A percentile compares a stretch with the other conserved stretches of the same genome.
These are phyloP conservation scores for Globisporangium camurandrum DNA, from an alignment of 352 stramenopile species.

Conservation along the genomic window DNA sequence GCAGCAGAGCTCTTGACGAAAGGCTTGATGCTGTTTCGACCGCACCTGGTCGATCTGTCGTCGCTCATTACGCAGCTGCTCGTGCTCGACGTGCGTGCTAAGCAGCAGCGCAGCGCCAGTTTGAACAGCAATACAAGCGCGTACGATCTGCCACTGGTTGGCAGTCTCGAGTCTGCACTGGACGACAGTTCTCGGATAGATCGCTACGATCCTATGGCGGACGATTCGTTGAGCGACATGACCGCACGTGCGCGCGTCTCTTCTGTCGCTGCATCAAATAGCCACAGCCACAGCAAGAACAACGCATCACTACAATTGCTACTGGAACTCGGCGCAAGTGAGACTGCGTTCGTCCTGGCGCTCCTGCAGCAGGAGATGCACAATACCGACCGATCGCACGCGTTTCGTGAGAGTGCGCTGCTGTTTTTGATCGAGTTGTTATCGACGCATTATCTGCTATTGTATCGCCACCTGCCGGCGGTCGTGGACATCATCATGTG, in stretches of 20 bases:
- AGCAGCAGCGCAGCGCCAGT: conserved; percentile 32
- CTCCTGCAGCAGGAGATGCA: conserved; percentile 82
- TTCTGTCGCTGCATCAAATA: too few relatives aligned
- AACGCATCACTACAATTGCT: conserved; percentile 69
- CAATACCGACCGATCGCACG: conserved; percentile 52
- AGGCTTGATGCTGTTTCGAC: conserved; percentile 76
- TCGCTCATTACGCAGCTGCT: conserved; percentile 67
- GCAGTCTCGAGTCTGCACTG: too few relatives aligned
- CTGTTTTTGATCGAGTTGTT: conserved; percentile 77
- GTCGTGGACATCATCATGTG: conserved; percentile 85
- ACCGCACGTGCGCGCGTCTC: too few relatives aligned
- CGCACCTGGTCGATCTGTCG: conserved; percentile 73
- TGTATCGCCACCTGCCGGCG: conserved; percentile 75
- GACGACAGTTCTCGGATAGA: too few relatives aligned
- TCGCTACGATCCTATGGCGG: too few relatives aligned
- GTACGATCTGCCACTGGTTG: conserved; percentile 26
- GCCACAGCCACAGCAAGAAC: conserved; percentile 47
- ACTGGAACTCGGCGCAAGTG: conserved; percentile 70
- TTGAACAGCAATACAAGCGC: too few relatives aligned
- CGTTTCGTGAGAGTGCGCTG: conserved; percentile 68
- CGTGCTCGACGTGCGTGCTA: conserved; percentile 68
- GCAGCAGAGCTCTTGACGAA: conserved; percentile 75
- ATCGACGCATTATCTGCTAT: conserved; percentile 75
- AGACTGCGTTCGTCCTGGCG: conserved; percentile 68
- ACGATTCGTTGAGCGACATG: too few relatives aligned